phyloP scores from a whole-genome alignment of 2,329 filamentous ascomycete species.

The Fusarium camptoceras region DNA sequence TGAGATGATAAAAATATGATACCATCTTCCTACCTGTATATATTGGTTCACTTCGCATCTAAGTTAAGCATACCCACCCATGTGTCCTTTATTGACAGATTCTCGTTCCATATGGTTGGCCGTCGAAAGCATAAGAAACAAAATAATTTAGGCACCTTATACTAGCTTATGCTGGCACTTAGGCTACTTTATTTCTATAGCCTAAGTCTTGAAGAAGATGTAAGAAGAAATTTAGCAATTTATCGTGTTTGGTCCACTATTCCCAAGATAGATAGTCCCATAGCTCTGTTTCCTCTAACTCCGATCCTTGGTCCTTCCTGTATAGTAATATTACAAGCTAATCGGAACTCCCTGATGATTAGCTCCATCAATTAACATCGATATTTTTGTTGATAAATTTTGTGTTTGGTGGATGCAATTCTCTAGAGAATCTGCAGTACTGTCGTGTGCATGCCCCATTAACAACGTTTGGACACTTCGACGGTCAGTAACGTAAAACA shows the following conservation, averaged over 20 bases:
- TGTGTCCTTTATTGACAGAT: background rate
- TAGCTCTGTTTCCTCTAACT: background rate
- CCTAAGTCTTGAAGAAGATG: background rate
- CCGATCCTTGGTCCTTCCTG: background rate
- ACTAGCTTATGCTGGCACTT: background rate
- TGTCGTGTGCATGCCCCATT: conserved; percentile 65
- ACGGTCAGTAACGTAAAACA: conserved; percentile 13
- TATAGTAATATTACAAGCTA: background rate
- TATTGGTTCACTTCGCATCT: background rate
- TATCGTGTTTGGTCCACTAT: background rate
- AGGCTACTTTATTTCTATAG: background rate
- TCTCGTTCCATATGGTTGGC: background rate
- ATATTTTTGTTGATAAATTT: conserved; percentile 58
- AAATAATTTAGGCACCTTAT: background rate
- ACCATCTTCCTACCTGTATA: background rate
- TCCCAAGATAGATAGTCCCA: background rate
- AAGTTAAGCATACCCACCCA: background rate
- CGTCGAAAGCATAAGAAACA: background rate
- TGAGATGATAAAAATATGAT: background rate
- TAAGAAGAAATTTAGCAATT: background rate
- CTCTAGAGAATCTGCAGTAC: conserved; percentile 65
- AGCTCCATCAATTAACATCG: conserved; percentile 47
- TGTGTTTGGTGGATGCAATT: conserved; percentile 69
- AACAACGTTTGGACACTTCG: conserved; percentile 65
- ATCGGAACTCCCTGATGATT: background rate